phyloP scores from a whole-genome alignment of 2,329 filamentous ascomycete genomes.

The Nannizzia gypsea region DNA sequence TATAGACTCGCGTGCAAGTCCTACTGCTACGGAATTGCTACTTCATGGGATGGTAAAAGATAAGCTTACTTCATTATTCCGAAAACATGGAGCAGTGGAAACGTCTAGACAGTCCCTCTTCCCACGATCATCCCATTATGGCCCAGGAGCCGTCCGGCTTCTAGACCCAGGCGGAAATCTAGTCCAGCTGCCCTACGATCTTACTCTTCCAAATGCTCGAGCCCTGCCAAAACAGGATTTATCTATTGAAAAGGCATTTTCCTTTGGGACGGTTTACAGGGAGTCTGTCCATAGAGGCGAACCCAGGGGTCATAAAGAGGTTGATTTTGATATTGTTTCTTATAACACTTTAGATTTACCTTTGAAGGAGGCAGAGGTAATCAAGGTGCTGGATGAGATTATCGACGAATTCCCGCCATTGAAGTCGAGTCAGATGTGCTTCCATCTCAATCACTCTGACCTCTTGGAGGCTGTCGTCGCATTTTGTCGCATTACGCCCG shows the following conservation, averaged over 20 bases:
- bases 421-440: conserved; percentile 62
- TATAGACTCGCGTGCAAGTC: conserved; percentile 47
- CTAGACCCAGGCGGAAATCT: conserved; percentile 77
- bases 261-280: conserved; percentile 79
- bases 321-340: conserved; percentile 94
- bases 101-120: conserved; percentile 63
- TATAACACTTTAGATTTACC: conserved; percentile 68
- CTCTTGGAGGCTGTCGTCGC: conserved; percentile 82
- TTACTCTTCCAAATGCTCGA: conserved; percentile 79
- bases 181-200: conserved; percentile 84
- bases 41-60: conserved; percentile 64
- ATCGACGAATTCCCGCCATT: conserved; percentile 68
- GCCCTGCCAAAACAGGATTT: conserved; percentile 58
- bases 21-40: conserved; percentile 44
- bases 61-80: conserved; percentile 65
- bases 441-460: conserved; percentile 80
- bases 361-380: conserved; percentile 80
- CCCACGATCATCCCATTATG: conserved; percentile 69
- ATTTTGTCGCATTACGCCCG: conserved; percentile 64
- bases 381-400: conserved; percentile 91
- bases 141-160: conserved; percentile 61
- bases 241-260: conserved; percentile 62
- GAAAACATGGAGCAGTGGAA: conserved; percentile 80
- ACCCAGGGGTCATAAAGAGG: conserved; percentile 71
- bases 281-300: conserved; percentile 68